Evolutionary conservation across 108 stramenopile genomes (phyloP), one percentile per base, ranked within the genome.

Genomic region (Cyclotella baltica): DNA sequence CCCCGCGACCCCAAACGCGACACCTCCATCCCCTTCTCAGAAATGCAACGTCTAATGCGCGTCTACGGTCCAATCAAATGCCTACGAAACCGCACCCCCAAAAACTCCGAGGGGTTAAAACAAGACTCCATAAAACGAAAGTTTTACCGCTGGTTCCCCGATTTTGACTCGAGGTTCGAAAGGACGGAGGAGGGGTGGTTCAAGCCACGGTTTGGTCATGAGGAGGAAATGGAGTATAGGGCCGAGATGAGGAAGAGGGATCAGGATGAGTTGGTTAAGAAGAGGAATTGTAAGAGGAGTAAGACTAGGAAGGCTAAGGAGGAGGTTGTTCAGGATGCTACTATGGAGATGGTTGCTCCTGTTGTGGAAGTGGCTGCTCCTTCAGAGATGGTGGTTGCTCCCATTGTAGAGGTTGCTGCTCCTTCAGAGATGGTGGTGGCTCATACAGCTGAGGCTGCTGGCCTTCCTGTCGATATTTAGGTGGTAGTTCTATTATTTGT

Each of bases 91-190:
- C 76, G 68, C 18, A 62, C 64, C 34, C 67, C 67, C 9, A 62
- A 38, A 25, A 63, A 37, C 19, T 34, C 55, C 13, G 46, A 66
- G 25, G 64, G 35, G 4, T 16, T 67, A 1, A 78, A 72, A 31
- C 19, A 15, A 2, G 78, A 78, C n/a, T 78, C 78, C 16, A 35
- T 78, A 52, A 78, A 72, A 50, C 70, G 78, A 11, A 78, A 78
- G 33, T 78, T 78, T 50, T 78, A 78, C 53, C 70, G 78, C 20
- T 78, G 78, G 78, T 78, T 78, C 56, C 78, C 78, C 18, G 78
- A 78, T 36, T 67, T 78, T 48, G 78, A 78, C 18, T 57, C 62
- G 27, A 46, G 78, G 31, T 78, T 78, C 37, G 63, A 65, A 47
- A 65, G 52, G 37, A 61, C 67, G 33, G 28, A 28, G 13, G 56